Conservation (phyloP, 257 asterid genomes). For the Nicotiana knightiana region DNA sequence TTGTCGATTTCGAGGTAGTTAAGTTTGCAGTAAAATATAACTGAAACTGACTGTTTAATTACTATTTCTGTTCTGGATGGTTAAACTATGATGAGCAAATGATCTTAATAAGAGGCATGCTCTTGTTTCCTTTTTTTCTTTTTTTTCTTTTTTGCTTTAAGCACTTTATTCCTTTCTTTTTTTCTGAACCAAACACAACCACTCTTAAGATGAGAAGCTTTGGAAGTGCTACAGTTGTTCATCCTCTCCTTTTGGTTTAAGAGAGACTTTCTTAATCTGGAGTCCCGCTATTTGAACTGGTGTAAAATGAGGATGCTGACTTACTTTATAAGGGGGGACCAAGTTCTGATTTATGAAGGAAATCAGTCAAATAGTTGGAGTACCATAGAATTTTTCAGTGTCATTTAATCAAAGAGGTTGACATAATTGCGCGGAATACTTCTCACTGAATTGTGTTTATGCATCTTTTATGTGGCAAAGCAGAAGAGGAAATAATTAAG, state of each 20-base stretch:
- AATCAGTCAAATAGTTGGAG: neutral
- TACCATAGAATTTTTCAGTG: neutral
- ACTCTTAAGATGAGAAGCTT: neutral
- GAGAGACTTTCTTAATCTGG: neutral
- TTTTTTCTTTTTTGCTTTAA: neutral
- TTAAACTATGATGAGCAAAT: neutral
- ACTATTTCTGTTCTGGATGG: neutral
- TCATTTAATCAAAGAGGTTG: neutral
- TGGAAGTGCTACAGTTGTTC: neutral
- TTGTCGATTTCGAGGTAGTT: slow-evolving; percentile 78
- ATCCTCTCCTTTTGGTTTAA: neutral
- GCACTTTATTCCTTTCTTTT: neutral
- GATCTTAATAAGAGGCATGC: neutral
- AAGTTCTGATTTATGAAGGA: neutral
- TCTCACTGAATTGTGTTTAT: neutral
- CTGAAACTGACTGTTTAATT: neutral
- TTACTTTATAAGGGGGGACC: neutral
- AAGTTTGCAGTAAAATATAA: neutral
- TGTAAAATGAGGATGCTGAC: neutral
- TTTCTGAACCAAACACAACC: neutral
- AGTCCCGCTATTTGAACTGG: neutral
- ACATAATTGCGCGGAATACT: neutral
- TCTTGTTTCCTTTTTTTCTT: neutral
- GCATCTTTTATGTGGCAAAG: neutral
- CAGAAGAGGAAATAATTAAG: neutral